Conservation (phyloP, 495 filamentous ascomycete genomes). For the Letharia lupina region DNA sequence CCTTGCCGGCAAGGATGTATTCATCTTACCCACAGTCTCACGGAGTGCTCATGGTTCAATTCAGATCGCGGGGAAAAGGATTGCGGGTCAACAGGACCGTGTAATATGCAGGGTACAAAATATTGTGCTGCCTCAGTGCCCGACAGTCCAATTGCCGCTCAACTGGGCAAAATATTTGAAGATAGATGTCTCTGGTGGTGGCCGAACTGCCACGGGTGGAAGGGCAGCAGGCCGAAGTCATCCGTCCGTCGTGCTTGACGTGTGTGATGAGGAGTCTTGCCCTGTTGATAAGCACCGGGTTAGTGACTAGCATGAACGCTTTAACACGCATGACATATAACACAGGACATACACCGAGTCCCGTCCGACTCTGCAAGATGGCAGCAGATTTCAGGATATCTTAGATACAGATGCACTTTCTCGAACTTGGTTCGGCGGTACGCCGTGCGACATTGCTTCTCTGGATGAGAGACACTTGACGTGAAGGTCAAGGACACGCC, state of each 20-base stretch:
- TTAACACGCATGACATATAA: neutral
- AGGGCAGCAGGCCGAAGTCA: neutral
- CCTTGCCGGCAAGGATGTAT: too few species aligned
- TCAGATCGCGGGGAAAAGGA: neutral
- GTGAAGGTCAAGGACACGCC: too few species aligned
- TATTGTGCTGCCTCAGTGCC: neutral
- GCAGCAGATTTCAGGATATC: neutral
- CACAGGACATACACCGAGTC: neutral
- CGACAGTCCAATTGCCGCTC: neutral
- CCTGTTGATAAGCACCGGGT: neutral
- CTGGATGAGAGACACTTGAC: too few species aligned
- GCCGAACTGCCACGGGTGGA: too few species aligned
- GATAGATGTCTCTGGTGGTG: too few species aligned
- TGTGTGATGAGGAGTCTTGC: neutral
- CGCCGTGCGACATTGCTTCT: too few species aligned
- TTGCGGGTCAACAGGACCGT: neutral
- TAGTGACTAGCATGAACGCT: neutral
- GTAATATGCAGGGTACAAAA: neutral
- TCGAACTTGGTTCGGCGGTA: neutral
- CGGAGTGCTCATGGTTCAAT: neutral
- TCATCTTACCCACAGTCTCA: too few species aligned
- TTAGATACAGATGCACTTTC: neutral
- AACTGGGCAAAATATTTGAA: neutral
- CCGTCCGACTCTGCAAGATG: neutral
- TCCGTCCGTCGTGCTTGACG: neutral